Conservation (phyloP, 495 filamentous ascomycete species). For the Penicillium longicatenatum region DNA sequence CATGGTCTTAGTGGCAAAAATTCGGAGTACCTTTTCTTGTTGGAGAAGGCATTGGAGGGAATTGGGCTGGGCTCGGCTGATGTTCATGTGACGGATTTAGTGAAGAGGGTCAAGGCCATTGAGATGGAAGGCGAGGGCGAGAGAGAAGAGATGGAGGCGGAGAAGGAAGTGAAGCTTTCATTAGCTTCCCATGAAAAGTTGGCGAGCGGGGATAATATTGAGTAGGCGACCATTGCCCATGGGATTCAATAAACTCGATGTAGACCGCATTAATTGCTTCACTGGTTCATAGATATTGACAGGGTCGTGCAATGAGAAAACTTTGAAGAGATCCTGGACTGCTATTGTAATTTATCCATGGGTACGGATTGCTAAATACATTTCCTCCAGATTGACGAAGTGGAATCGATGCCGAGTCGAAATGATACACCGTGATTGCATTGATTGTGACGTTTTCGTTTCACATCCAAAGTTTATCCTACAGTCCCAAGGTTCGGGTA, state of each 20-base stretch:
- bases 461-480: conserved; percentile 1
- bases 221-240: conserved; percentile 10
- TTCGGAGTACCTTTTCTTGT: conserved; percentile 81
- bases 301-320: background rate
- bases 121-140: conserved; percentile 32
- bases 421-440: background rate
- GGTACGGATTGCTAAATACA: background rate
- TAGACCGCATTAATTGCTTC: too few species aligned
- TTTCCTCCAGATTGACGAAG: background rate
- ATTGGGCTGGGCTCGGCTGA: conserved; percentile 80
- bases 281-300: background rate
- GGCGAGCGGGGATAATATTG: conserved; percentile 28
- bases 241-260: background rate
- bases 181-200: conserved; percentile 28
- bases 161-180: conserved; percentile 37
- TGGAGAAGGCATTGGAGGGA: conserved; percentile 75
- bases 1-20: conserved; percentile 88
- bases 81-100: conserved; percentile 69
- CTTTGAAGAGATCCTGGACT: background rate
- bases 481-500: background rate
- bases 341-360: background rate
- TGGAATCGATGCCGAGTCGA: background rate
- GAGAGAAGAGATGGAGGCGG: conserved; percentile 39
- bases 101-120: conserved; percentile 45
- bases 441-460: conserved; percentile 1